phyloP scores from a whole-genome alignment of 495 filamentous ascomycete genomes.

The Penicillium angulare region DNA sequence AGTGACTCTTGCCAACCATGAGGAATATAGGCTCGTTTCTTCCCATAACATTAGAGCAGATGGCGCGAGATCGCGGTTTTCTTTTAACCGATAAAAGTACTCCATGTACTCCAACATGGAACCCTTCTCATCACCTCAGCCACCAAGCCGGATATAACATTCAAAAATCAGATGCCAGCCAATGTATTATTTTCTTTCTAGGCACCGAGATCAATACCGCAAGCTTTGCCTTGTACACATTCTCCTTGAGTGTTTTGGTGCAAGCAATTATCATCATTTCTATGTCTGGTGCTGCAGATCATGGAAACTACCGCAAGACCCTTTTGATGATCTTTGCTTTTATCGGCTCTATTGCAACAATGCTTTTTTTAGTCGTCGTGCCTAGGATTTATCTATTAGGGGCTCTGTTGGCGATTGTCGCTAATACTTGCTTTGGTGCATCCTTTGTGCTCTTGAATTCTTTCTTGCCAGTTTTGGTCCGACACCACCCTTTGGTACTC shows the following conservation, averaged over 20 bases:
- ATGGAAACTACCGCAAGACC: conserved; percentile 88
- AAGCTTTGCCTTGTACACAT: conserved; percentile 98
- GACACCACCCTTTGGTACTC: conserved; percentile 62
- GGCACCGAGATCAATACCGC: conserved; percentile 91
- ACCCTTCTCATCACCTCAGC: conserved; percentile 24
- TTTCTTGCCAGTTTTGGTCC: conserved; percentile 77
- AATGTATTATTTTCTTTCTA: conserved; percentile 80
- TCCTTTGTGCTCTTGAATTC: conserved; percentile 85
- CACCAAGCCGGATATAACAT: conserved; percentile 26
- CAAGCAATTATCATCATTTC: conserved; percentile 90
- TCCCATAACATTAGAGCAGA: conserved; percentile 91
- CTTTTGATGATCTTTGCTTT: conserved; percentile 82
- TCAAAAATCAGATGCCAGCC: conserved; percentile 42
- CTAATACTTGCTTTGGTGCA: conserved; percentile 86
- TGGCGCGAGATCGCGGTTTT: conserved; percentile 86
- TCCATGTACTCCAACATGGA: conserved; percentile 62
- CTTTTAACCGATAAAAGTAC: conserved; percentile 70
- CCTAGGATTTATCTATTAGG: conserved; percentile 75
- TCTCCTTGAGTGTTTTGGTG: conserved; percentile 84
- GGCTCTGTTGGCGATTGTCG: conserved; percentile 78
- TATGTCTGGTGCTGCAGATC: conserved; percentile 93
- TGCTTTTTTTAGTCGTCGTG: conserved; percentile 81
- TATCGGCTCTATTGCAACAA: conserved; percentile 75
- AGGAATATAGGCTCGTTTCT: conserved; percentile 75
- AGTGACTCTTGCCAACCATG: background rate